Base-by-base conservation (phyloP, 225 moss, liverwort and hornwort species). In the Bryum argenteum region DNA sequence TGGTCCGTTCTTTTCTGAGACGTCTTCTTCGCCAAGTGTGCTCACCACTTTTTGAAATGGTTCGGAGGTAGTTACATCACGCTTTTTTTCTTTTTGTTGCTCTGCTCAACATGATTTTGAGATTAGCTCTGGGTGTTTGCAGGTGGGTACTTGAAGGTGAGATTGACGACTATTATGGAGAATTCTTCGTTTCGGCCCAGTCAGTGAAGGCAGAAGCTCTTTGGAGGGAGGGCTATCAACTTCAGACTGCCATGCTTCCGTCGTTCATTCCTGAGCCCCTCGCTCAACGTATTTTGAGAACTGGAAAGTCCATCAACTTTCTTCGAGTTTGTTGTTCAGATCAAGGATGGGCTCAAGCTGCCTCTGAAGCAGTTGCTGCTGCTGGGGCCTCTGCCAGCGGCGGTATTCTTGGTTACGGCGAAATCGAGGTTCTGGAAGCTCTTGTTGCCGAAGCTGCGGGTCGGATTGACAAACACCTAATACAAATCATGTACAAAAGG, bases 101-200 rank as follows among this genome's bases (percentile, higher is more conserved):
- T 10, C 54, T 16, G 55, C 19, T n/a, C 20, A 60, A 37, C 44
- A 20, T 74, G 20, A 55, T 74, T 33, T n/a, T 78, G 40, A 43
- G 11, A 10, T 77, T 52, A 15, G 11, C 51, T 66, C 52, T 40
- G 58, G 73, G 56, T 62, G 68, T 68, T 33, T 75, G 47, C 70
- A 88, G 94, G 79, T 98, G 98, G 98, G 92, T 98, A 44, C 94
- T 98, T 66, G 98, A 98, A 81, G 98, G 98, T 51, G 98, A 98
- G 69, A 92, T 98, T 41, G 94, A 98, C 70, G 98, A 98, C 71
- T 83, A 85, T 53, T 92, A 98, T 40, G 98, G 94, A 66, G 98
- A 98, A 67, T 98, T 98, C 60, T 98, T 98, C 53, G 89, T 98
- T 37, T 91, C 91, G 64, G 98, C 98, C 28, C 92, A 92, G 77